Evolutionary conservation across 2,329 filamentous ascomycete genomes (phyloP).

Genomic region (Plenodomus tracheiphilus): DNA sequence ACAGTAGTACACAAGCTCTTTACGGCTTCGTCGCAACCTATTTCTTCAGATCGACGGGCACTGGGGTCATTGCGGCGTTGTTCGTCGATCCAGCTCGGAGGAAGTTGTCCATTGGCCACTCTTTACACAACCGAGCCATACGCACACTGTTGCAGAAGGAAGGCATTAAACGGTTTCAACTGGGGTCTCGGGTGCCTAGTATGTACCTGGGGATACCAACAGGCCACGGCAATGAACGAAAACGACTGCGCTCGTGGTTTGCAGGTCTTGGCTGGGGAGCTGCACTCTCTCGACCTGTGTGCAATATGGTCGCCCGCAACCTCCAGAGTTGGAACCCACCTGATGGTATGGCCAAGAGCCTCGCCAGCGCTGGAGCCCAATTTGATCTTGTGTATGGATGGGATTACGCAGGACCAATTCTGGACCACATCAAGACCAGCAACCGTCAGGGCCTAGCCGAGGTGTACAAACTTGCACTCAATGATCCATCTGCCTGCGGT

Average conservation of each 20-base stretch:
- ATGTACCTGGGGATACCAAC: constrained; percentile 84
- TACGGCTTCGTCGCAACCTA: constrained; percentile 95
- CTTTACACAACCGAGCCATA: constrained; percentile 82
- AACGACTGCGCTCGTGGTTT: constrained; percentile 76
- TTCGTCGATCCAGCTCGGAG: constrained; percentile 86
- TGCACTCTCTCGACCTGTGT: constrained; percentile 63
- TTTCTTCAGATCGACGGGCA: constrained; percentile 68
- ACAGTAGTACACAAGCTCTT: constrained; percentile 86
- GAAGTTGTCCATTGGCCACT: constrained; percentile 87
- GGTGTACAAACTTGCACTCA: constrained; percentile 75
- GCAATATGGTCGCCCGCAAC: constrained; percentile 74
- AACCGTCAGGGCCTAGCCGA: constrained; percentile 78
- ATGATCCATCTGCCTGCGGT: constrained; percentile 72
- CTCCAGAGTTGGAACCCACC: constrained; percentile 74
- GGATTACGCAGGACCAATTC: constrained; percentile 73
- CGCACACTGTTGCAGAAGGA: constrained; percentile 72
- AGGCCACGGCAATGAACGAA: constrained; percentile 63
- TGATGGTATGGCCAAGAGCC: constrained; percentile 72
- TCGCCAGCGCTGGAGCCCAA: constrained; percentile 72
- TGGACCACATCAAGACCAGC: constrained; percentile 73
- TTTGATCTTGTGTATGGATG: constrained; percentile 84
- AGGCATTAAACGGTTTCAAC: constrained; percentile 76
- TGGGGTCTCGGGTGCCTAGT: constrained; percentile 80
- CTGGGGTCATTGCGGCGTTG: constrained; percentile 80
- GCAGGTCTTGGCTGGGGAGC: constrained; percentile 87